Percentiles rank a stretch among this genome's conserved stretches.
phyloP scores from a whole-genome alignment of 331 rosid genomes.

The Malus hybrid region DNA sequence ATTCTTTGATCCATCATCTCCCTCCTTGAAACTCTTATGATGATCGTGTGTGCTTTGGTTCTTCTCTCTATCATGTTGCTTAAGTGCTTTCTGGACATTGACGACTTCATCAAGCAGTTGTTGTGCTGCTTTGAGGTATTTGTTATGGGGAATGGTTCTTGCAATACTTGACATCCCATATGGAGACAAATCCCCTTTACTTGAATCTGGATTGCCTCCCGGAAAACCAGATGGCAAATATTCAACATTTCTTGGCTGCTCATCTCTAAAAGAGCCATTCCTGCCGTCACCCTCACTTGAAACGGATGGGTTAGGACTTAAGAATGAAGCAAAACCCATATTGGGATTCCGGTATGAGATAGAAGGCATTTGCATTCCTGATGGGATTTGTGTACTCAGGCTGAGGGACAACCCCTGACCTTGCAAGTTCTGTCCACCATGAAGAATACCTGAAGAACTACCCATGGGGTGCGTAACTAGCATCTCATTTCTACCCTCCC shows the following conservation, averaged over 20 bases:
- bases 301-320: conserved; percentile 42
- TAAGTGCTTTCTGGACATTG: conserved; percentile 53
- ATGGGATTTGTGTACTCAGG: conserved; percentile 55
- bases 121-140: conserved; percentile 67
- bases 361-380: conserved; percentile 51
- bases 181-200: conserved; percentile 40
- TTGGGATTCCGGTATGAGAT: conserved; percentile 38
- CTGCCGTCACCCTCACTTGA: conserved; percentile 37
- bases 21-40: background rate
- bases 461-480: conserved; percentile 35
- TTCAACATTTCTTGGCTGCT: conserved; percentile 37
- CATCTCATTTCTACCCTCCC: conserved; percentile 52
- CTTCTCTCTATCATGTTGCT: conserved; percentile 30
- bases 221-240: conserved; percentile 30
- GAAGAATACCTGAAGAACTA: conserved; percentile 31
- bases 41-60: conserved; percentile 32
- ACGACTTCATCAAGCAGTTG: conserved; percentile 75
- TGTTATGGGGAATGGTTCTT: conserved; percentile 50
- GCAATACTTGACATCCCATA: conserved; percentile 38
- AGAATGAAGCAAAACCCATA: conserved; percentile 41
- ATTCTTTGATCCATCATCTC: conserved; percentile 36
- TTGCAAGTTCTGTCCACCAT: conserved; percentile 48
- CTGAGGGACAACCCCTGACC: conserved; percentile 71
- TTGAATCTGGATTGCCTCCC: conserved; percentile 38
- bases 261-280: conserved; percentile 43